Evolutionary conservation across 768 basidiomycete genomes (phyloP).

Genomic region (Filobasidium floriforme): DNA sequence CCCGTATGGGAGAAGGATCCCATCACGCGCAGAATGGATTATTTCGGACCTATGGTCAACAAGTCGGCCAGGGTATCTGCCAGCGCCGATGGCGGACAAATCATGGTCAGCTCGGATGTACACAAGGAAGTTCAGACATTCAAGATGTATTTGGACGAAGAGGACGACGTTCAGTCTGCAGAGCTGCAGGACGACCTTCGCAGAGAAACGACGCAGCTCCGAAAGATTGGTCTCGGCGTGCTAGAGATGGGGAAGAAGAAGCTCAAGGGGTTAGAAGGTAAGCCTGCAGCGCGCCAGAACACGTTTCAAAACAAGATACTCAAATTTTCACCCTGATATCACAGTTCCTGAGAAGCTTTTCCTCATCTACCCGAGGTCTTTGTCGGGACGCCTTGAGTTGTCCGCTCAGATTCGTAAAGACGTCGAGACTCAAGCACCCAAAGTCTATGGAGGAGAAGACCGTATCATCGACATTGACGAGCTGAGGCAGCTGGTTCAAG

Average conservation of each 20-base stretch:
- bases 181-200: slow-evolving; percentile 42
- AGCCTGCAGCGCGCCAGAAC: slow-evolving; percentile 10
- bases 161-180: slow-evolving; percentile 39
- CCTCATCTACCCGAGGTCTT: slow-evolving; percentile 66
- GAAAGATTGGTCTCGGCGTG: slow-evolving; percentile 61
- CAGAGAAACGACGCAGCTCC: slow-evolving; percentile 62
- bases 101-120: slow-evolving; percentile 82
- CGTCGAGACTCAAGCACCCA: slow-evolving; percentile 37
- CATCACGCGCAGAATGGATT: slow-evolving; percentile 92
- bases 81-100: slow-evolving; percentile 81
- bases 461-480: slow-evolving; percentile 52
- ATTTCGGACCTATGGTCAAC: slow-evolving; percentile 94
- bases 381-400: slow-evolving; percentile 64
- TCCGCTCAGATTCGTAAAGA: slow-evolving; percentile 37
- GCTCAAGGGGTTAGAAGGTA: slow-evolving; percentile 79
- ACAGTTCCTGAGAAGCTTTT: slow-evolving; percentile 72
- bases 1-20: slow-evolving; percentile 88
- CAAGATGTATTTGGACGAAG: slow-evolving; percentile 52
- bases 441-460: slow-evolving; percentile 25
- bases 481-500: slow-evolving; percentile 61
- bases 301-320: slow-evolving; percentile 1
- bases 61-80: slow-evolving; percentile 77
- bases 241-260: slow-evolving; percentile 79
- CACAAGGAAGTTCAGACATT: slow-evolving; percentile 48
- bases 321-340: not conserved